Conservation (phyloP, 202 grass and related monocot species). For the Saccharum hybrid region DNA sequence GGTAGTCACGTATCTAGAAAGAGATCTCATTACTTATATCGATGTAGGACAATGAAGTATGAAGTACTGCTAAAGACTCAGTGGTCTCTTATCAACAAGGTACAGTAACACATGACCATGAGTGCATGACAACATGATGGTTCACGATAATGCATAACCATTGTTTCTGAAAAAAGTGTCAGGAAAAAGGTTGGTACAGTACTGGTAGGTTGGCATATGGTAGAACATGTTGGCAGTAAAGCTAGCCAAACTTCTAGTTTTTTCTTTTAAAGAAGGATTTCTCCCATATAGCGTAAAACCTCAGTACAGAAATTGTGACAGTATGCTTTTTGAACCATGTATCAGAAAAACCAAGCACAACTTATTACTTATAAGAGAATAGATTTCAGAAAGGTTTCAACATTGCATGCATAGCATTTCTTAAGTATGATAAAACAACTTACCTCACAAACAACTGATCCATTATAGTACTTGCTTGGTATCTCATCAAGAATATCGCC, state of each 20-base stretch:
- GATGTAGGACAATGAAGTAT: neutral
- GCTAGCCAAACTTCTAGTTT: slow-evolving; percentile 27
- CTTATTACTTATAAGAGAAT: neutral
- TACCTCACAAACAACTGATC: slow-evolving; percentile 85
- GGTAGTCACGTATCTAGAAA: slow-evolving; percentile 85
- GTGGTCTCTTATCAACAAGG: slow-evolving; percentile 19
- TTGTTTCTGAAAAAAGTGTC: slow-evolving; percentile 3
- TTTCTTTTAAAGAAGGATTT: neutral
- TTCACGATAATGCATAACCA: slow-evolving; percentile 28
- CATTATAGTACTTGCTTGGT: slow-evolving; percentile 90
- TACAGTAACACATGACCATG: slow-evolving; percentile 33
- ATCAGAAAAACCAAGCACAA: slow-evolving; percentile 19
- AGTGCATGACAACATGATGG: neutral
- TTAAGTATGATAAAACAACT: slow-evolving; percentile 44
- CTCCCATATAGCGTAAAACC: neutral
- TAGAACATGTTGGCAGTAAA: slow-evolving; percentile 7
- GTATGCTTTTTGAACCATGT: neutral
- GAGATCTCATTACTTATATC: slow-evolving; percentile 30
- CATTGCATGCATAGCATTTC: slow-evolving; percentile 19
- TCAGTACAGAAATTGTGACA: neutral
- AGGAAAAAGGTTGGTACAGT: slow-evolving; percentile 14
- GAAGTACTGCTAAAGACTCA: slow-evolving; percentile 27
- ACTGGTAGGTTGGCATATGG: slow-evolving; percentile 22
- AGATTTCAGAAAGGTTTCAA: slow-evolving; percentile 15
- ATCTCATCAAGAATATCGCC: slow-evolving; percentile 89